Conservation (phyloP, 2,329 filamentous ascomycete species). For the Pseudopyricularia cyperi region DNA sequence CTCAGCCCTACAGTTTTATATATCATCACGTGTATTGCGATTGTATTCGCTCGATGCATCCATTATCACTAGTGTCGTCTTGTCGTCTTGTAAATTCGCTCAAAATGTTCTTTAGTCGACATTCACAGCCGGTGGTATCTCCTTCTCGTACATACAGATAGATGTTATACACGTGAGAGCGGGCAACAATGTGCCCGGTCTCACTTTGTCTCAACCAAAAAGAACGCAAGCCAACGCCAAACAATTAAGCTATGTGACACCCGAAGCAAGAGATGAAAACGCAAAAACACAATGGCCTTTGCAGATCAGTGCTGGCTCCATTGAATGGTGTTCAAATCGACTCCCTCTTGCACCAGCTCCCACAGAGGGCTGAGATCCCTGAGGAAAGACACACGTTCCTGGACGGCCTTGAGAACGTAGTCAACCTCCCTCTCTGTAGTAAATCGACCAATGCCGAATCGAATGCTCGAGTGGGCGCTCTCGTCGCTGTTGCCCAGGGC, state of each 20-base stretch:
- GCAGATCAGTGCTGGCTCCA: slow-evolving; percentile 81
- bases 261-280: not conserved
- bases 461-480: slow-evolving; percentile 93
- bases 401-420: slow-evolving; percentile 90
- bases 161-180: slow-evolving; percentile 1
- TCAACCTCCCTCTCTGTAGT: slow-evolving; percentile 93
- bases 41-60: not conserved
- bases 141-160: not conserved
- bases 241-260: not conserved
- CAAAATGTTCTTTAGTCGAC: not conserved
- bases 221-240: not conserved
- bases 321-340: slow-evolving; percentile 91
- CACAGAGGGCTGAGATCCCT: slow-evolving; percentile 90
- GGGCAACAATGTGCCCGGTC: not conserved
- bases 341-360: slow-evolving; percentile 94
- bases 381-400: slow-evolving; percentile 81
- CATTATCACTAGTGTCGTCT: not conserved
- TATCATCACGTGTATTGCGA: not conserved
- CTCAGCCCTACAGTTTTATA: too few relatives aligned
- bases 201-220: not conserved
- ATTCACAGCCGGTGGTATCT: not conserved
- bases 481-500: slow-evolving; percentile 94
- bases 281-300: not conserved
- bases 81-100: not conserved
- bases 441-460: slow-evolving; percentile 94